These are phyloP conservation scores for Mycena vitilis DNA, from an alignment of 768 basidiomycete genomes.

Conservation along the genomic window DNA sequence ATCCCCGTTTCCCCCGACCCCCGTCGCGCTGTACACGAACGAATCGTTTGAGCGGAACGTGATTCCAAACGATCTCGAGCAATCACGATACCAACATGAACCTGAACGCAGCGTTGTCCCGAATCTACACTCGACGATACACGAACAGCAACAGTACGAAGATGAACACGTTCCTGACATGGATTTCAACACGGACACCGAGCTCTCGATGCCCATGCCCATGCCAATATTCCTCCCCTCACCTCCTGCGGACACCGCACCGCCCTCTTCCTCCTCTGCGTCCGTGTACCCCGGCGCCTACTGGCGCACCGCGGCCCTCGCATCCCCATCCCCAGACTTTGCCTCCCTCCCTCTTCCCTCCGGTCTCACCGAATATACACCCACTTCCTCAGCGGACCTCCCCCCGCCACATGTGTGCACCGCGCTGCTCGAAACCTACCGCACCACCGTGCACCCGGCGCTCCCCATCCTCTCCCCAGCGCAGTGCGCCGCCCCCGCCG, in stretches of 20 bases:
- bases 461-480: constrained; percentile 41
- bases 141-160: not conserved
- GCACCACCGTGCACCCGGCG: constrained; percentile 39
- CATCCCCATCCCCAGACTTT: constrained; percentile 5
- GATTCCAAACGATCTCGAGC: constrained; percentile 1
- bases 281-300: constrained; percentile 22
- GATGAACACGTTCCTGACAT: not conserved
- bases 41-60: constrained; percentile 35
- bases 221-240: constrained; percentile 11
- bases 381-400: constrained; percentile 35
- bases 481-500: not conserved
- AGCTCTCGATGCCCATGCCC: constrained; percentile 23
- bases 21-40: constrained; percentile 23
- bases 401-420: constrained; percentile 42
- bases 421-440: constrained; percentile 42
- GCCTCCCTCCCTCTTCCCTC: constrained; percentile 4
- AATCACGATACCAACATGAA: not conserved
- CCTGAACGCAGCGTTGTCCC: constrained; percentile 18
- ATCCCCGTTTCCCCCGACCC: constrained; percentile 19
- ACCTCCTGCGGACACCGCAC: constrained; percentile 31
- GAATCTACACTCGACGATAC: not conserved
- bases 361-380: constrained; percentile 29
- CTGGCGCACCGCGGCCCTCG: constrained; percentile 27
- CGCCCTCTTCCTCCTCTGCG: not conserved
- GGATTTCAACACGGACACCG: not conserved